These are phyloP conservation scores for Tricholoma flavovirens DNA, from an alignment of 768 basidiomycete genomes.

Conservation along the genomic window DNA sequence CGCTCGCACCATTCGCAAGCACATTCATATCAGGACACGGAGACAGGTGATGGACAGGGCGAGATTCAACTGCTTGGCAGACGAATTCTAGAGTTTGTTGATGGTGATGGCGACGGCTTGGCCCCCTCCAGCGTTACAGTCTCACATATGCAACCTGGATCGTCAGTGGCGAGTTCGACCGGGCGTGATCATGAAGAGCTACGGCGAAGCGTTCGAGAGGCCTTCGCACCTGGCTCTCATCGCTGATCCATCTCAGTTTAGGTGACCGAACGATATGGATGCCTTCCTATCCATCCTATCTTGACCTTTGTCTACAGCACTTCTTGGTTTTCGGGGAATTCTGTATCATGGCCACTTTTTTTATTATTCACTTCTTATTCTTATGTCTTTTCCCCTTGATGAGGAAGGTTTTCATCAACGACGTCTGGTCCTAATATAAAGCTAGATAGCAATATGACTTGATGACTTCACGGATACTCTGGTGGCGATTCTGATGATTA, in stretches of 20 bases:
- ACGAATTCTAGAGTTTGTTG: slow-evolving; percentile 83
- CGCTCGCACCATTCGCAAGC: slow-evolving; percentile 61
- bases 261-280: slow-evolving; percentile 4
- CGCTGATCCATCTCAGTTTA: slow-evolving; percentile 26
- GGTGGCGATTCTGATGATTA: too few relatives aligned
- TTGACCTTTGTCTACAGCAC: slow-evolving; percentile 1
- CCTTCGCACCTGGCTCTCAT: slow-evolving; percentile 64
- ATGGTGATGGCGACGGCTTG: slow-evolving; percentile 59
- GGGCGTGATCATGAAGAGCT: slow-evolving; percentile 75
- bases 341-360: slow-evolving; percentile 10
- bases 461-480: background rate
- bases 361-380: slow-evolving; percentile 7
- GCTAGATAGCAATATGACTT: slow-evolving; percentile 5
- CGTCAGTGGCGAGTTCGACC: slow-evolving; percentile 58
- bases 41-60: slow-evolving; percentile 81
- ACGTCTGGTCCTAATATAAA: background rate
- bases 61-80: slow-evolving; percentile 86
- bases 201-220: slow-evolving; percentile 76
- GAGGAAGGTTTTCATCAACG: slow-evolving; percentile 3
- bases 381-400: slow-evolving; percentile 1
- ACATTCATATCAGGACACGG: slow-evolving; percentile 77
- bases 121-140: slow-evolving; percentile 56
- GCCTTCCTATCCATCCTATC: slow-evolving; percentile 1
- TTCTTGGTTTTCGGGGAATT: slow-evolving; percentile 13
- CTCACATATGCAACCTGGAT: slow-evolving; percentile 66